Base-by-base conservation (phyloP, 768 basidiomycete genomes). In the Mycena belliarum region DNA sequence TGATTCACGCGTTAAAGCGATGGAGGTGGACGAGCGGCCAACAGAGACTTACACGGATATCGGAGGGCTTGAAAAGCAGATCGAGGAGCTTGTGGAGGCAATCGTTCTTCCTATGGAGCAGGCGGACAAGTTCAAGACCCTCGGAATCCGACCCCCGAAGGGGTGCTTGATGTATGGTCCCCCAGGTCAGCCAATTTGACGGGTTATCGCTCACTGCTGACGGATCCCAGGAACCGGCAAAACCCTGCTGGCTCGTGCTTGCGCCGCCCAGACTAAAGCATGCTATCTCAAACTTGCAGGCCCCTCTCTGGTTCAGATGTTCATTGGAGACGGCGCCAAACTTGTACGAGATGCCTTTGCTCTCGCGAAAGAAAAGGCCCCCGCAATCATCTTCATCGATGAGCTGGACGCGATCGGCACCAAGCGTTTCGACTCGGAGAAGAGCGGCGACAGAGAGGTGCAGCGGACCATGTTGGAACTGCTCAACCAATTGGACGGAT, bases 401-500 rank as follows among this genome's bases (percentile, higher is more conserved):
- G 96, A 98, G 69, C 73, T 98, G 69, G 96, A 98, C 71, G 95
- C 95, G n/a, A 96, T 98, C 65, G 96, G 96, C 40, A 98, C 96
- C 12, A 98, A 98, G 72, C 91, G 97, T 9, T 98, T 98, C 69
- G 97, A 99, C 69, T 95, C 92, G 18, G 96, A 98, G 74, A 99
- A 98, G 82, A 93, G 93, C 67, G 97, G 97, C 60, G 97, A 99
- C 73, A 85, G 97, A 70, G 97, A 99, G 71, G 97, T 99, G n/a
- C 97, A 99, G 73, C 79, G 97, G 60, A 99, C 97, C n/a, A 99
- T 99, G 97, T 79, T 99, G 69, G 97, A 99, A 71, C 81, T 99
- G 43, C 84, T 99, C 61, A 99, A 99, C 72, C 97, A 99, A 74
- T 79, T 98, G 41, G 97, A 99, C 67, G 97, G 97, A 28, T 99